Percentiles rank a stretch among this genome's conserved stretches.
phyloP scores from a whole-genome alignment of 331 rosid genomes.

The Quercus tomentella region DNA sequence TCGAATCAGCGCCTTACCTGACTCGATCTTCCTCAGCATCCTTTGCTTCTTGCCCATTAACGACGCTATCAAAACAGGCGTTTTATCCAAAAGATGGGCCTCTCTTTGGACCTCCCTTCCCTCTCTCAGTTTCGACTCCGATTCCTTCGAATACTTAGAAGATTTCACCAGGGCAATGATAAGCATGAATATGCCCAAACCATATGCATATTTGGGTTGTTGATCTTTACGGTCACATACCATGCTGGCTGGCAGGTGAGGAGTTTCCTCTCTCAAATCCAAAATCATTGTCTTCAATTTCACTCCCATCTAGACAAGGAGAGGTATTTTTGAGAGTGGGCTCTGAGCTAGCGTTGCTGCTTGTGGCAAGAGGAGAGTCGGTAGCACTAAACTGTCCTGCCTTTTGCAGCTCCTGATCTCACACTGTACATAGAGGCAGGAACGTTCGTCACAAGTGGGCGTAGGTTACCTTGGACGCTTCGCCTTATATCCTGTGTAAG shows the following conservation, averaged over 20 bases:
- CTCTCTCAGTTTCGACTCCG: too few species aligned
- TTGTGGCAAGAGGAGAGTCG: constrained; percentile 79
- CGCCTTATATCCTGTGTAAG: constrained; percentile 72
- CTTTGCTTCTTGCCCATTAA: too few species aligned
- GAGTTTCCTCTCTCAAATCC: constrained; percentile 30
- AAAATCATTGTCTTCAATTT: constrained; percentile 46
- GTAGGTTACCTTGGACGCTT: constrained; percentile 54
- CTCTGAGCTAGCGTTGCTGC: constrained; percentile 86
- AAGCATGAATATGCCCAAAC: constrained; percentile 14
- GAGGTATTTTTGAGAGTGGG: constrained; percentile 52
- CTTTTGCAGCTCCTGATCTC: constrained; percentile 51
- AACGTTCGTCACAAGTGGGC: constrained; percentile 51
- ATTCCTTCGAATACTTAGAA: too few species aligned
- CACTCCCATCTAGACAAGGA: constrained; percentile 50
- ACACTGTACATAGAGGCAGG: constrained; percentile 58
- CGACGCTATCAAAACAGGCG: too few species aligned
- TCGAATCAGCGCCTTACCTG: too few species aligned
- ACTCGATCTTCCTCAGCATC: too few species aligned
- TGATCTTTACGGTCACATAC: constrained; percentile 17
- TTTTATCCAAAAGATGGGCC: too few species aligned
- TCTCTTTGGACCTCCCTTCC: too few species aligned
- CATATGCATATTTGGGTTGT: constrained; percentile 1
- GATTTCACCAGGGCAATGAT: neutral
- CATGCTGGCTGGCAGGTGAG: constrained; percentile 20
- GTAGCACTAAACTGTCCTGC: constrained; percentile 43